Evolutionary conservation across 495 filamentous ascomycete genomes (phyloP), one percentile per base, ranked within the genome.

Genomic region (Penicillium paxilli): DNA sequence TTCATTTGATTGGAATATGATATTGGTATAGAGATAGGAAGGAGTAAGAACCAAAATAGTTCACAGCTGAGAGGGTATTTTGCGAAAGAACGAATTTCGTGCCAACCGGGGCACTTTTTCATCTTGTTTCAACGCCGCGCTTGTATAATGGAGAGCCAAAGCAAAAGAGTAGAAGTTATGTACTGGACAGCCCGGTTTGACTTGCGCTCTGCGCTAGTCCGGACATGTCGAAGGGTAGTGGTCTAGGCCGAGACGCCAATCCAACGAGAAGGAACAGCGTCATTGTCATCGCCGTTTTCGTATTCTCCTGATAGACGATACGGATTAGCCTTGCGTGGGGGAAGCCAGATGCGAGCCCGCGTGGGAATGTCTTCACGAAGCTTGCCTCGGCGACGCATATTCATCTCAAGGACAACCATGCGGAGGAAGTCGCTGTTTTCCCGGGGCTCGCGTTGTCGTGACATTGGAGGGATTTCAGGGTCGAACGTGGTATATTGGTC

Each of bases 391-490:
- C 90, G 86, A 25, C 92, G 87, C 94, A 98, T 98, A 53, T 93
- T 90, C 88, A 96, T 96, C 72, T 98, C 94, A 63, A 97, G 80
- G 49, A 97, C 93, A 23, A 95, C 90, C 62, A 98, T 87, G 24
- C 94, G 85, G 46, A 98, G 85, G 72, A 98, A 98, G 59, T 97
- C 88, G 21, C 87, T 83, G 65, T 98, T 98, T 67, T 98, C 94
- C 32, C 94, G 83, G 58, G 90, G 84, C 67, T 97, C 94, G 12
- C 94, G 85, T 66, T 92, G 92, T 12, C 91, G 86, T 10, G 87
- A 78, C 48, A 80, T 69, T 3, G 81, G 74, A 0, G 74, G 69
- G 23, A 67, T 55, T 42, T 78, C 74, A 10, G 78, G 74, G 33
- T 75, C 71, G 30, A 68, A 71, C 0, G 75, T 75, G 5, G 72